Evolutionary conservation across 2,329 filamentous ascomycete genomes (phyloP).

Genomic region (Botrytis deweyae): DNA sequence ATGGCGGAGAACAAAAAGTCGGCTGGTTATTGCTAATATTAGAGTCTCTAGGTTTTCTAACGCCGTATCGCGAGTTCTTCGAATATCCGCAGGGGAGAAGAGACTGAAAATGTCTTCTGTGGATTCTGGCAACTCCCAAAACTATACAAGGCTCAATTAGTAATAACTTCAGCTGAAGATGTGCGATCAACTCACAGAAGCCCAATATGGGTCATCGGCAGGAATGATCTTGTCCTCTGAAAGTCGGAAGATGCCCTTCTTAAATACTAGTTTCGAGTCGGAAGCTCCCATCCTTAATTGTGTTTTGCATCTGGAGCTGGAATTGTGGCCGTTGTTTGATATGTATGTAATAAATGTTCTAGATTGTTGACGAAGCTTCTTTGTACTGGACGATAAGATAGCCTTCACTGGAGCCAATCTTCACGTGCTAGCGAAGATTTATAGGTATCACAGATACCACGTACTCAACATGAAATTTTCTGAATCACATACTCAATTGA

Average conservation of each 20-base stretch:
- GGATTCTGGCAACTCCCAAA: constrained; percentile 96
- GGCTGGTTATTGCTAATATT: constrained; percentile 77
- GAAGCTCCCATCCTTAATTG: constrained; percentile 78
- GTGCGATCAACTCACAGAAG: constrained; percentile 61
- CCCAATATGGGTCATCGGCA: constrained; percentile 89
- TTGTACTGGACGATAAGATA: constrained; percentile 17
- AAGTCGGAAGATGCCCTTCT: constrained; percentile 94
- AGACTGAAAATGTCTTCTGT: constrained; percentile 96
- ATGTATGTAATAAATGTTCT: constrained; percentile 21
- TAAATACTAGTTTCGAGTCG: constrained; percentile 98
- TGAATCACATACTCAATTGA: background rate
- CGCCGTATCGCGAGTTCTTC: constrained; percentile 80
- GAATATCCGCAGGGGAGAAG: constrained; percentile 85
- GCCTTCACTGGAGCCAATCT: constrained; percentile 16
- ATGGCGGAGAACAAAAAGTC: constrained; percentile 77
- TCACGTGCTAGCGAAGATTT: constrained; percentile 17
- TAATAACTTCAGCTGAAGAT: constrained; percentile 13
- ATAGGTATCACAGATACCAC: background rate
- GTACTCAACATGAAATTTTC: constrained; percentile 3
- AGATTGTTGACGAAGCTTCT: constrained; percentile 18
- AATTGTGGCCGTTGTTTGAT: constrained; percentile 19
- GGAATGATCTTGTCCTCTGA: constrained; percentile 89
- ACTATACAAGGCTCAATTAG: constrained; percentile 52
- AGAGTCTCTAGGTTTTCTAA: constrained; percentile 88
- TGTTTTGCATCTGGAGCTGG: constrained; percentile 31